Conservation (phyloP, 768 basidiomycete species). For the Phanerochaete sordida region DNA sequence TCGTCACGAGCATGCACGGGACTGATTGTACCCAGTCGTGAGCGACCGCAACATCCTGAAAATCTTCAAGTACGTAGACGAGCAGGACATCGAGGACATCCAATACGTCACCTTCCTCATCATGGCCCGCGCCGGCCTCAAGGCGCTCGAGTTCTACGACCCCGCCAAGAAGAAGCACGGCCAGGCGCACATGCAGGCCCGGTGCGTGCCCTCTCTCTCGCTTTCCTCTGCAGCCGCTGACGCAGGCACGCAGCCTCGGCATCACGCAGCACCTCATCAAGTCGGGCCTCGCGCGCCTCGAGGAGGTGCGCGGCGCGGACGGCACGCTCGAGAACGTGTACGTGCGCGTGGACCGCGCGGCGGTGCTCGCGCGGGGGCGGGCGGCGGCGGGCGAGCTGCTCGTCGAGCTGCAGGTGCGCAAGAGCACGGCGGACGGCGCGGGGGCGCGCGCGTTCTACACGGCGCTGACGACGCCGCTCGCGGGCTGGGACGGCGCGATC, state of each 20-base stretch:
- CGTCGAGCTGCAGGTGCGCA: slow-evolving; percentile 77
- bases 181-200: slow-evolving; percentile 89
- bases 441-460: slow-evolving; percentile 80
- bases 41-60: slow-evolving; percentile 72
- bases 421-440: slow-evolving; percentile 79
- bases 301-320: slow-evolving; percentile 57
- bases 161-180: slow-evolving; percentile 79
- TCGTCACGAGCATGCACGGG: background rate
- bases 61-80: slow-evolving; percentile 76
- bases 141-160: slow-evolving; percentile 81
- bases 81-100: slow-evolving; percentile 70
- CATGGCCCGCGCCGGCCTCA: slow-evolving; percentile 83
- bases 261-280: slow-evolving; percentile 79
- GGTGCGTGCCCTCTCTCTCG: slow-evolving; percentile 39
- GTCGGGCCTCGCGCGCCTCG: slow-evolving; percentile 64
- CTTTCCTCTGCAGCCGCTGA: background rate
- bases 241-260: slow-evolving; percentile 49
- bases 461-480: slow-evolving; percentile 69
- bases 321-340: slow-evolving; percentile 66
- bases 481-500: slow-evolving; percentile 72
- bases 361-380: slow-evolving; percentile 62
- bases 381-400: slow-evolving; percentile 71
- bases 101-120: slow-evolving; percentile 78
- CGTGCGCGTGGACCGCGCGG: slow-evolving; percentile 70
- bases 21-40: slow-evolving; percentile 43